Evolutionary conservation across 139 green algal species (phyloP), one percentile per base, ranked within the genome.

Genomic region (Limnomonas spitsbergensis): DNA sequence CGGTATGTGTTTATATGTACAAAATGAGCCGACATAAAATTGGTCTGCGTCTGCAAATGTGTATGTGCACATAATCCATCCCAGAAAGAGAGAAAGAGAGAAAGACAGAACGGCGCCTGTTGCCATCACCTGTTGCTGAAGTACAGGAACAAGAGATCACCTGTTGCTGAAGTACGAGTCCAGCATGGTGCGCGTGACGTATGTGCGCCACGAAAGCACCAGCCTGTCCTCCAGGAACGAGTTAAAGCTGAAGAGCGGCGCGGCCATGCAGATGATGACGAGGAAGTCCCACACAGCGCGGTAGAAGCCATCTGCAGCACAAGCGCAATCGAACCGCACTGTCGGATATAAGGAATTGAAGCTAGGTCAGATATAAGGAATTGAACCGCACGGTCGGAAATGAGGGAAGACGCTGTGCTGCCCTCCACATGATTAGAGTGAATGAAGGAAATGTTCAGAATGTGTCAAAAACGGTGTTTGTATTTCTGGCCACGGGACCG

Each of bases 211-310:
- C 3, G 75, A n/a, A 54, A 87, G 82, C 2, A 87, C 75, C 75
- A 87, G n/a, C 1, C 78, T 47, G 38, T 87, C 82, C 78, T 87
- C 82, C n/a, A 87, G 69, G 68, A 69, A 87, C 35, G 26, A 34
- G 36, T 68, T 84, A 40, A 87, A 82, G 14, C 35, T 69, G 71
- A 87, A 87, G 47, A 87, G 67, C 0, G 78, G 78, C 6, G 78
- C 78, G n/a, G 82, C 82, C 20, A 86, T 54, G 42, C 56, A n/a
- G 38, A 86, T 86, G 56, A 86, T 83, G 2, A 80, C n/a, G n/a
- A 80, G 36, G 38, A 85, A 85, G 36, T 82, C 66, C n/a, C 81
- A 53, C 3, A 82, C 72, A 1, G 81, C 71, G 0, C 37, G 35
- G 31, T 85, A 82, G 77, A 85, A 85, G 38, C 81, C 81, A 35